Percentiles rank a stretch among this genome's conserved stretches.
These are phyloP conservation scores for Urostyla sp. DNA, from an alignment of 73 alveolate species.

Conservation along the genomic window DNA sequence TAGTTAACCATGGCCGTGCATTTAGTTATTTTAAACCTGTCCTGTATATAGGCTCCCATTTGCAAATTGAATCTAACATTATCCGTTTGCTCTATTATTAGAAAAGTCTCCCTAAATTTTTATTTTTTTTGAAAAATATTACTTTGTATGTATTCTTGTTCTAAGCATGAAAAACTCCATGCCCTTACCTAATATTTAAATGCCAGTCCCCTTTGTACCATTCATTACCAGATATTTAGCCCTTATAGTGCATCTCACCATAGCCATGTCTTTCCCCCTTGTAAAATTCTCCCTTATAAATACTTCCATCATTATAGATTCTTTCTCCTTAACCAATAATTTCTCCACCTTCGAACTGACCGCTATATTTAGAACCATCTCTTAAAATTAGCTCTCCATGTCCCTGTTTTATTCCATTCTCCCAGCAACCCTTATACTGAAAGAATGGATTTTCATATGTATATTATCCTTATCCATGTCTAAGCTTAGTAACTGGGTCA, in stretches of 20 bases:
- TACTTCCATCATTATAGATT: constrained; percentile 77
- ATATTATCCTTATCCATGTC: constrained; percentile 66
- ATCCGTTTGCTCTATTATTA: constrained; percentile 64
- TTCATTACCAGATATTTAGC: too few relatives aligned
- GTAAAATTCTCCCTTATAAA: constrained; percentile 73
- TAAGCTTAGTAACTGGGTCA: constrained; percentile 60
- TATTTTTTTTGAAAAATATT: neutral
- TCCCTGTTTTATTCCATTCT: constrained; percentile 72
- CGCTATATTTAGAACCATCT: constrained; percentile 81
- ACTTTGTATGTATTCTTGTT: constrained; percentile 4
- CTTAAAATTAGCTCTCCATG: constrained; percentile 70
- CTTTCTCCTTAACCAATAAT: constrained; percentile 77
- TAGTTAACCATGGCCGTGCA: constrained; percentile 77
- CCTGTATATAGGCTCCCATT: constrained; percentile 68
- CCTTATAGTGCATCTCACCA: constrained; percentile 64
- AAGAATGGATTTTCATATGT: constrained; percentile 62
- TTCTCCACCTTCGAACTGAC: constrained; percentile 86
- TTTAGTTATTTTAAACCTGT: constrained; percentile 44
- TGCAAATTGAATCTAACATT: constrained; percentile 14
- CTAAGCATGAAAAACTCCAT: constrained; percentile 13
- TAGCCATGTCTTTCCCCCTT: constrained; percentile 81
- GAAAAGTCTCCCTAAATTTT: constrained; percentile 56
- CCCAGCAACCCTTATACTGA: constrained; percentile 70
- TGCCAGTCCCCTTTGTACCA: constrained; percentile 49
- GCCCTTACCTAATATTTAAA: constrained; percentile 44